Base-by-base conservation (phyloP, 495 filamentous ascomycete species). In the Aspergillus bertholletiae region DNA sequence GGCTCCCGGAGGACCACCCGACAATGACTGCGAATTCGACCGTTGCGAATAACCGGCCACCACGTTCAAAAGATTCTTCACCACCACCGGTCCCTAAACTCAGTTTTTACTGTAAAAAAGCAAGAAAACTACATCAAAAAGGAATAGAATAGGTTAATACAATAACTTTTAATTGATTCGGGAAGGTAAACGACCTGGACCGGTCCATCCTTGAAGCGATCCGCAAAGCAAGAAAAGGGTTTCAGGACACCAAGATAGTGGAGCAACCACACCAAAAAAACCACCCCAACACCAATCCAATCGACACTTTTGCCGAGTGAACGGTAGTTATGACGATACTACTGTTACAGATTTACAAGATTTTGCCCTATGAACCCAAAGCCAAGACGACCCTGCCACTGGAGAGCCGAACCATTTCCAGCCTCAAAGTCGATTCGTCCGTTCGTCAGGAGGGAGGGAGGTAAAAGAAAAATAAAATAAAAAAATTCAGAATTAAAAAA, bases 331-430 rank as follows among this genome's bases (percentile, higher is more conserved):
- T 49, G 39, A 43, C 11, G 39, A 9, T 43, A 43, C 39, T 43
- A 43, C 39, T 43, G 39, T 43, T 43, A 43, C 39, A 43, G 39
- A 43, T 43, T 43, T 43, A 43, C 39, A 43, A 43, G 39, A 43
- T 43, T 43, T 43, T 22, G 39, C 39, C 39, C 39, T 43, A 43
- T 28, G 11, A n/a, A 15, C n/a, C 3, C n/a, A 13, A 9, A 32
- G 46, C 46, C 46, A 49, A 49, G 46, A 35, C 46, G n/a, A 49
- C 46, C 30, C 46, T 49, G 46, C 46, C 28, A 49, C 28, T 35
- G 22, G 6, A 12, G 39, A 18, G n/a, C 11, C 39, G 39, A 43
- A 43, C 39, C 39, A 43, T 43, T n/a, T 43, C 39, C 39, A 22
- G 39, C 39, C 39, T 22, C 18, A 5, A 43, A 22, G 20, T 18